A percentile compares a stretch with the other conserved stretches of the same genome.
Evolutionary conservation across 2,329 filamentous ascomycete species (phyloP).

Genomic region (Pseudopithomyces chartarum): DNA sequence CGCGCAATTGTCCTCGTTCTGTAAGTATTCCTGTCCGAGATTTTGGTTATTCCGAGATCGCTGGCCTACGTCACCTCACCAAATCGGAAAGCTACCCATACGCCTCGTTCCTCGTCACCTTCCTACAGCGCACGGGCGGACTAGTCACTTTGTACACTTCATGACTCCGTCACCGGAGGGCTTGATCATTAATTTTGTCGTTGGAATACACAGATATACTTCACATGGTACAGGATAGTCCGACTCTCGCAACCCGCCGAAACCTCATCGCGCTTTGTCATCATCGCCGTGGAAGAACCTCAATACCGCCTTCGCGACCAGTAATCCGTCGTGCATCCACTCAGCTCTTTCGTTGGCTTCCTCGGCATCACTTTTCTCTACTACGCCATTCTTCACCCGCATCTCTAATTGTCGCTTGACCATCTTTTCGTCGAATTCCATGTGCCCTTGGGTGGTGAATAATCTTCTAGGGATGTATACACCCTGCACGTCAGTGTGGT

Average conservation of each 20-base stretch:
- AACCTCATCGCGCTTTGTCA: constrained; percentile 21
- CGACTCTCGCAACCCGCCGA: constrained; percentile 1
- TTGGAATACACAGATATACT: neutral
- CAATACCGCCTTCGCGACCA: constrained; percentile 36
- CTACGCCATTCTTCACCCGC: constrained; percentile 49
- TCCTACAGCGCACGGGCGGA: neutral
- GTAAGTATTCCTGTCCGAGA: neutral
- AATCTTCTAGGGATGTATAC: constrained; percentile 51
- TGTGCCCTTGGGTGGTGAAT: constrained; percentile 55
- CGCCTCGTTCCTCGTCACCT: neutral
- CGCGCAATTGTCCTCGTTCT: neutral
- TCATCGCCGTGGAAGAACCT: constrained; percentile 42
- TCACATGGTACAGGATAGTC: neutral
- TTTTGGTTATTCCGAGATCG: neutral
- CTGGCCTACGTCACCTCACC: constrained; percentile 2
- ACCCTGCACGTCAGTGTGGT: constrained; percentile 52
- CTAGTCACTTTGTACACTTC: neutral
- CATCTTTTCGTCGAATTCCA: constrained; percentile 54
- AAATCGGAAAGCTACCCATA: neutral
- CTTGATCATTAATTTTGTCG: neutral
- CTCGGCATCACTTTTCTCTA: constrained; percentile 43
- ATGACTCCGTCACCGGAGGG: neutral
- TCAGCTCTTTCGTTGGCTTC: constrained; percentile 39
- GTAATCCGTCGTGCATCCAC: constrained; percentile 38
- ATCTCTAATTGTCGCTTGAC: constrained; percentile 53